These are phyloP conservation scores for Aspergillus ochraceus DNA, from an alignment of 2,329 filamentous ascomycete species.

Conservation along the genomic window DNA sequence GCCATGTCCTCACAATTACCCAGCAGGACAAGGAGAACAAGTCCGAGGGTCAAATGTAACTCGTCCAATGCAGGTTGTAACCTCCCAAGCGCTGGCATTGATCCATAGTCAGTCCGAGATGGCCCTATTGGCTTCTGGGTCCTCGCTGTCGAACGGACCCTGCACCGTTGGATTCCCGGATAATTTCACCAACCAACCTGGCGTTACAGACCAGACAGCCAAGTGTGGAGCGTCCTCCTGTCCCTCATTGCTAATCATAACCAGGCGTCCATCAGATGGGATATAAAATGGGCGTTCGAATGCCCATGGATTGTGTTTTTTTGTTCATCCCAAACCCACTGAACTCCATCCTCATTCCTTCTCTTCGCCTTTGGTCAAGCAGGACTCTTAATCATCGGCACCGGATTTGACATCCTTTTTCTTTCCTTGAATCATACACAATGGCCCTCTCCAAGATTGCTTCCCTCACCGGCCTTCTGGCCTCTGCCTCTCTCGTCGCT, in stretches of 20 bases:
- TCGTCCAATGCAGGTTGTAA: neutral
- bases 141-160: constrained; percentile 1
- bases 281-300: constrained; percentile 15
- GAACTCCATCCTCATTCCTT: constrained; percentile 4
- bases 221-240: constrained; percentile 4
- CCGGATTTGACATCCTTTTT: constrained; percentile 12
- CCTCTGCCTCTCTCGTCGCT: constrained; percentile 30
- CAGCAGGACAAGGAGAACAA: neutral
- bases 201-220: constrained; percentile 6
- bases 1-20: neutral
- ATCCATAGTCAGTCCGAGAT: neutral
- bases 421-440: constrained; percentile 2
- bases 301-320: neutral
- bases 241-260: neutral
- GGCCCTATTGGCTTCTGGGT: neutral
- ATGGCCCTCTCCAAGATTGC: constrained; percentile 30
- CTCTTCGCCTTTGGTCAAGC: constrained; percentile 14
- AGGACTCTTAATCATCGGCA: constrained; percentile 14
- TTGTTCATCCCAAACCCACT: neutral
- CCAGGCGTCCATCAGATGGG: neutral
- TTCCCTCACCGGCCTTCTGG: constrained; percentile 24
- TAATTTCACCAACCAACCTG: constrained; percentile 8
- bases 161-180: constrained; percentile 5
- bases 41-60: neutral
- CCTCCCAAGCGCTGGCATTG: neutral